Base-by-base conservation (phyloP, 345 rosid genomes). In the Ceriops tagal region DNA sequence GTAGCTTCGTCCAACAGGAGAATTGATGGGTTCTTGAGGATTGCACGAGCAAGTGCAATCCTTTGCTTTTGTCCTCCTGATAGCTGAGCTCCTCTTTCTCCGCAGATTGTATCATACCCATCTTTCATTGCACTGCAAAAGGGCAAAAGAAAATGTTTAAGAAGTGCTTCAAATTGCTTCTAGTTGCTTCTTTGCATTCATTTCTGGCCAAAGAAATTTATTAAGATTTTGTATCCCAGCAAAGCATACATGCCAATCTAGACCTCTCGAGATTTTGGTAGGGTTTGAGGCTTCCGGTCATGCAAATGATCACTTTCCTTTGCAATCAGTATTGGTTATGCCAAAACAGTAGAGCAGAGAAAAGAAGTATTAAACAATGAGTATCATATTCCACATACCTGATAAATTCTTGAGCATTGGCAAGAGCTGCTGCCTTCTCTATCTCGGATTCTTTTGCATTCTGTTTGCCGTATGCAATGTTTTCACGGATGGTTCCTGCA, bases 11-110 rank as follows among this genome's bases (percentile, higher is more conserved):
- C 96, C 24, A 89, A 74, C 51, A 89, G 73, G 13, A 91, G 80
- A 79, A 91, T 82, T 53, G 80, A 65, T 11, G 92, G 92, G 46
- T 87, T 73, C 78, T 89, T 89, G 55, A 87, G 67, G 8, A 91
- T 87, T 1, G 95, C 91, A 1, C 91, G 85, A 18, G 97, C 92
- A 0, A 89, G 77, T 4, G 95, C 95, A 5, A 89, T 78, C 77
- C 90, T 71, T 57, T 87, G 97, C 59, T 89, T 89, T 59, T 91
- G 95, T 28, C 97, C 95, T 65, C 92, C 92, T 5, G 88, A 85
- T 62, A 84, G 84, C 73, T 85, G 92, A 51, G 79, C 80, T 64
- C 88, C 92, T 73, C 89, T 77, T 77, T 85, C 92, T 58, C 89
- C 89, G 55, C 88, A 83, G 73, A 76, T 65, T 19, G 92, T 88